These are phyloP conservation scores for Rubroboletus pulcherrimus DNA, from an alignment of 768 basidiomycete genomes.

Conservation along the genomic window DNA sequence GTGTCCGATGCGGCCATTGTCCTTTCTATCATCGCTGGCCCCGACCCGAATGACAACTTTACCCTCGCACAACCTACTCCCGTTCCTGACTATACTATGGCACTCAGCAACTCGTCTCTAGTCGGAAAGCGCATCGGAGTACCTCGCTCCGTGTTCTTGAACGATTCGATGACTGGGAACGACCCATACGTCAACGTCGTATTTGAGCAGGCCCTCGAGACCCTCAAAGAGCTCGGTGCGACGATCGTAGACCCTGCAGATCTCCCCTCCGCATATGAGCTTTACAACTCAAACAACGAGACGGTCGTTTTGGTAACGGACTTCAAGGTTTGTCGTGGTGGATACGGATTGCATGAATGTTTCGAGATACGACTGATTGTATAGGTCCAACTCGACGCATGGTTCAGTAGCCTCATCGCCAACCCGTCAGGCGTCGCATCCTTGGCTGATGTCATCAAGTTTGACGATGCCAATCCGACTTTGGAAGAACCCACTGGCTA, in stretches of 20 bases:
- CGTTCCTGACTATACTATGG: constrained; percentile 55
- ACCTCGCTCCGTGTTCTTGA: constrained; percentile 37
- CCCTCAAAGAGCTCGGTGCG: constrained; percentile 38
- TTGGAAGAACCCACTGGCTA: constrained; percentile 43
- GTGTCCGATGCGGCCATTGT: constrained; percentile 53
- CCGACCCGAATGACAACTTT: constrained; percentile 51
- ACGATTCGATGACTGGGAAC: constrained; percentile 24
- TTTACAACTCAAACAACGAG: constrained; percentile 48
- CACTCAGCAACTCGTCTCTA: constrained; percentile 46
- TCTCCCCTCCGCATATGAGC: constrained; percentile 52
- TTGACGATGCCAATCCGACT: constrained; percentile 47
- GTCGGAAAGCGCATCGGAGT: constrained; percentile 53
- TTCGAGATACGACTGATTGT: not conserved
- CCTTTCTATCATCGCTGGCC: constrained; percentile 53
- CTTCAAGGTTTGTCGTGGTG: constrained; percentile 47
- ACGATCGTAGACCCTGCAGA: constrained; percentile 62
- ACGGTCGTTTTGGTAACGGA: constrained; percentile 51
- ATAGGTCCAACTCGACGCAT: constrained; percentile 53
- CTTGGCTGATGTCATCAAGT: constrained; percentile 55
- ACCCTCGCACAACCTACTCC: constrained; percentile 48
- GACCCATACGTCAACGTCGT: constrained; percentile 33
- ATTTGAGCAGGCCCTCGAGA: constrained; percentile 40
- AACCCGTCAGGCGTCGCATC: constrained; percentile 59
- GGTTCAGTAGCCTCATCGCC: constrained; percentile 41
- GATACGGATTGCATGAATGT: not conserved